Evolutionary conservation across 139 green algal genomes (phyloP), one percentile per base, ranked within the genome.

Genomic region (Micromonas commoda): DNA sequence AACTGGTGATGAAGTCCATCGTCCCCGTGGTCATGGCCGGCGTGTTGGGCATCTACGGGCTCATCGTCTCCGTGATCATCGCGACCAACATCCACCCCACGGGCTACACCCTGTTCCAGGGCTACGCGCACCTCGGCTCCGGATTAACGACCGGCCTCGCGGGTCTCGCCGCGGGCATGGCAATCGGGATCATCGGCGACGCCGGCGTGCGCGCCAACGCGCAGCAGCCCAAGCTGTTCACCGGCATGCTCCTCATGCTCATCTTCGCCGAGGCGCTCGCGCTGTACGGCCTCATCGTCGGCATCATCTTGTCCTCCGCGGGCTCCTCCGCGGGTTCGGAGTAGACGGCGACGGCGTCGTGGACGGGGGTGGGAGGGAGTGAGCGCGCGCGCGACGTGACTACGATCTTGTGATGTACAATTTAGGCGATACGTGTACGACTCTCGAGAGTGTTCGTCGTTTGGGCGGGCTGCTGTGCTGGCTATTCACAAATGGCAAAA

Each of bases 1-100:
- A 99, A 86, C 89, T 99, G 78, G 96, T 99, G 34, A 99, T 99
- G 95, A 99, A 99, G 90, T 97, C 91, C 69, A 98, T 99, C 77
- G 89, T 99, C 16, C 95, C 96, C 28, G 91, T 99, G 53, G 93
- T 99, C 83, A 98, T 99, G 95, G 95, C 96, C 77, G 96, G 96
- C 90, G 90, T 99, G 79, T 88, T 99, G 54, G 96, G 96, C 80
- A 99, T 99, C 81, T 99, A 99, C 86, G 96, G 96, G 63, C 92
- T 99, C 16, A 98, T 99, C 84, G 98, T 99, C 82, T 93, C 96
- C 34, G 96, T 99, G 65, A 97, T 99, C 81, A 98, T 99, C 70
- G 73, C 31, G 24, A 79, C 45, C n/a, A 73, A 73, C 35, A 77
- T 66, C 1, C 72, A 29, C 26, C 57, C 91, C 81, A 88, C 86